Percentiles rank a stretch among this genome's conserved stretches.
Conservation (phyloP, 768 basidiomycete genomes). For the Myochromella boudieri region DNA sequence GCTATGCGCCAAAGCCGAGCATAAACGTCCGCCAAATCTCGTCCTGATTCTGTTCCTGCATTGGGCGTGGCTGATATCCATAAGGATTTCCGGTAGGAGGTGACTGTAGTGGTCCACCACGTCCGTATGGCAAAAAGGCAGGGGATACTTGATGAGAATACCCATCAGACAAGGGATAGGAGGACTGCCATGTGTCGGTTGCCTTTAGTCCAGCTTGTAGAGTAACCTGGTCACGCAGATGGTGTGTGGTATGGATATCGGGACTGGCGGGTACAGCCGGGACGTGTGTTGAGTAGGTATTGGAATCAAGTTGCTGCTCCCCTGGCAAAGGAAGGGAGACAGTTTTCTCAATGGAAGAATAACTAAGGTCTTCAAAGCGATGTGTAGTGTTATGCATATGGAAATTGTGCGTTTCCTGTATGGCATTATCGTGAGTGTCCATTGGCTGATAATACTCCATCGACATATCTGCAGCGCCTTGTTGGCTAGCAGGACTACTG, state of each 20-base stretch:
- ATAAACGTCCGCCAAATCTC: constrained; percentile 41
- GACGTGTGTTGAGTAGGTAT: constrained; percentile 6
- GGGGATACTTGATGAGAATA: constrained; percentile 7
- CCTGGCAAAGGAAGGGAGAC: constrained; percentile 8
- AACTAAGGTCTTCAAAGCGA: constrained; percentile 14
- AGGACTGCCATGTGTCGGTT: background rate
- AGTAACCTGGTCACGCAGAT: constrained; percentile 3
- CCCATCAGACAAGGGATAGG: background rate
- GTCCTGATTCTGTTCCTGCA: constrained; percentile 29
- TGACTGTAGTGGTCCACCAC: constrained; percentile 1
- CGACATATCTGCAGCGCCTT: constrained; percentile 23
- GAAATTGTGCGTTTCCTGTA: constrained; percentile 6
- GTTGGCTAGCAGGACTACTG: constrained; percentile 23
- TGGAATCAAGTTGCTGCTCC: background rate
- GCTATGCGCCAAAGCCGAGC: constrained; percentile 25
- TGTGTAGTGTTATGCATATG: constrained; percentile 10
- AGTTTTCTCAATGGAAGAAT: constrained; percentile 12
- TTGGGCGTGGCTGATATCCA: constrained; percentile 4
- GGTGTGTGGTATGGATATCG: constrained; percentile 2
- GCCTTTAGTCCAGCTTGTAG: background rate
- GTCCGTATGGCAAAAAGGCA: constrained; percentile 8
- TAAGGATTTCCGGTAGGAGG: background rate
- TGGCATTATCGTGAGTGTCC: constrained; percentile 14
- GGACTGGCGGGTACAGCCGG: background rate
- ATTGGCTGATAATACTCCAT: constrained; percentile 25